A percentile compares a stretch with the other conserved stretches of the same genome.
These are phyloP conservation scores for Camelina hispida DNA, from an alignment of 345 rosid genomes.

Conservation along the genomic window DNA sequence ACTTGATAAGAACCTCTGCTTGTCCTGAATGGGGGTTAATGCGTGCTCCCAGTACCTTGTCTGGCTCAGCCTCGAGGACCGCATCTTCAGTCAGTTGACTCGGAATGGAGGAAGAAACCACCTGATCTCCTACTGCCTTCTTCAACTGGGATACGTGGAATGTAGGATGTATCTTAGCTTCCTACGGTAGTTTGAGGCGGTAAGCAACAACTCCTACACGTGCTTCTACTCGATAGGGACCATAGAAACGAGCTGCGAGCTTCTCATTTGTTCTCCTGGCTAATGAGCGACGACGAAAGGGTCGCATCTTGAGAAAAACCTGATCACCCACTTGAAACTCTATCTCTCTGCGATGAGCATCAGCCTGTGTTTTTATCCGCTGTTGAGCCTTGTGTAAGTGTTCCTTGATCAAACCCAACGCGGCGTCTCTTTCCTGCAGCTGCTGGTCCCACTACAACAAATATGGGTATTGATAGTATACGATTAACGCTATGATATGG, in stretches of 20 bases:
- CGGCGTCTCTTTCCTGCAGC: no score
- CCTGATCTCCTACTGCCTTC: neutral
- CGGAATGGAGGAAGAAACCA: neutral
- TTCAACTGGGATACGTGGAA: neutral
- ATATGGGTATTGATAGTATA: no score
- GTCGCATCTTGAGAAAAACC: neutral
- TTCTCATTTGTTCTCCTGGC: neutral
- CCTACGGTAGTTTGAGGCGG: neutral
- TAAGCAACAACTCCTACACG: neutral
- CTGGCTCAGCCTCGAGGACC: rapidly evolving
- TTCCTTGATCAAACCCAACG: no score
- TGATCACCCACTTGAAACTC: neutral
- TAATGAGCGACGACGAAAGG: rapidly evolving
- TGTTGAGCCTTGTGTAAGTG: no score
- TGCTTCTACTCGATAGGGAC: rapidly evolving
- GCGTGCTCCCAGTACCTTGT: rapidly evolving
- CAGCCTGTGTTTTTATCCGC: no score
- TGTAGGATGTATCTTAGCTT: neutral
- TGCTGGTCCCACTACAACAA: no score
- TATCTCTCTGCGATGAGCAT: no score
- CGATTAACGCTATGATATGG: no score
- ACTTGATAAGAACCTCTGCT: neutral
- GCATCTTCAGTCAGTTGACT: neutral
- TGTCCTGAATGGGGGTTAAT: rapidly evolving
- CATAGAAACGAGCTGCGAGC: neutral